A percentile compares a stretch with the other conserved stretches of the same genome.
Evolutionary conservation across 1,284 basidiomycete genomes (phyloP).

Genomic region (Blastosporella zonata): DNA sequence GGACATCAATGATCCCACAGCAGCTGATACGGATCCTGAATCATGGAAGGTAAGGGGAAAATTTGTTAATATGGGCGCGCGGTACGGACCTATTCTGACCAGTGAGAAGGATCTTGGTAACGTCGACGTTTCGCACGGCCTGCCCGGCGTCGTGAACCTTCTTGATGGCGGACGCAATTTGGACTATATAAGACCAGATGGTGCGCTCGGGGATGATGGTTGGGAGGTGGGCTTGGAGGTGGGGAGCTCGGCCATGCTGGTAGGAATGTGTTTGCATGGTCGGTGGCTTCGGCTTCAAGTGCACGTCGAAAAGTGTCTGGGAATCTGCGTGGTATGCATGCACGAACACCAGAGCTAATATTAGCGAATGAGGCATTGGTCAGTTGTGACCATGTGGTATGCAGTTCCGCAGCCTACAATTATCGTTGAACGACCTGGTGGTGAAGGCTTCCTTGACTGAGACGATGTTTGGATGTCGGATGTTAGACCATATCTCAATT

Average conservation of each 20-base stretch:
- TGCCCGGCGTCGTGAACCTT: slow-evolving; percentile 81
- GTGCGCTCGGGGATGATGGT: slow-evolving; percentile 71
- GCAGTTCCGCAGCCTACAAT: slow-evolving; percentile 56
- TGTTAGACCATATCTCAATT: slow-evolving; percentile 86
- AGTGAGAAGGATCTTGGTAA: slow-evolving; percentile 86
- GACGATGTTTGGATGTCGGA: slow-evolving; percentile 88
- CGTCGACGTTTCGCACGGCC: slow-evolving; percentile 83
- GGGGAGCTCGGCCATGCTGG: slow-evolving; percentile 40
- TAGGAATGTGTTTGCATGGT: slow-evolving; percentile 32
- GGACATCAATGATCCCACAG: slow-evolving; percentile 83
- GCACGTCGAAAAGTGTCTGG: slow-evolving; percentile 75
- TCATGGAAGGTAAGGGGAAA: neutral
- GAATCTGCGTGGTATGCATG: slow-evolving; percentile 91
- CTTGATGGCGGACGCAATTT: slow-evolving; percentile 87
- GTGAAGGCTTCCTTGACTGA: slow-evolving; percentile 93
- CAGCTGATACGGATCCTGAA: slow-evolving; percentile 74
- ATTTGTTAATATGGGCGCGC: neutral
- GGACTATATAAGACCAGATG: slow-evolving; percentile 92
- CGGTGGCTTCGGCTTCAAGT: slow-evolving; percentile 51
- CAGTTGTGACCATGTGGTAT: slow-evolving; percentile 9
- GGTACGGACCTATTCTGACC: slow-evolving; percentile 77
- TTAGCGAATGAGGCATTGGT: slow-evolving; percentile 1
- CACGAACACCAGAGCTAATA: slow-evolving; percentile 85
- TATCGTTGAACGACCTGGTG: slow-evolving; percentile 89
- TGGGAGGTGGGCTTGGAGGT: slow-evolving; percentile 31